These are phyloP conservation scores for Tephrocybe sp. DNA, from an alignment of 768 basidiomycete species.

Conservation along the genomic window DNA sequence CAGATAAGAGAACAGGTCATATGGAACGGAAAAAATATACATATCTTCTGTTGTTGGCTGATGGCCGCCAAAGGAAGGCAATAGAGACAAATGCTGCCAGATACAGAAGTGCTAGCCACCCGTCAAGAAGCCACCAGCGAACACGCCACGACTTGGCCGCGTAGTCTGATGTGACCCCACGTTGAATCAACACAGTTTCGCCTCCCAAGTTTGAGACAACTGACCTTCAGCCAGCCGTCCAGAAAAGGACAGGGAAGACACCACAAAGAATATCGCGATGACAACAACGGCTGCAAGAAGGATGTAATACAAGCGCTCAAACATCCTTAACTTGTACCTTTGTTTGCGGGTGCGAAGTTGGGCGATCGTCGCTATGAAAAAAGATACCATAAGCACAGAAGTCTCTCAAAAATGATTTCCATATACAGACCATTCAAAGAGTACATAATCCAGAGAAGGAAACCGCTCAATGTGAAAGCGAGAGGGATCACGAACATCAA, in stretches of 20 bases:
- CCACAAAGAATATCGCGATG: slow-evolving; percentile 87
- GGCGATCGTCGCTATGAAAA: slow-evolving; percentile 71
- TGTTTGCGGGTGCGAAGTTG: slow-evolving; percentile 88
- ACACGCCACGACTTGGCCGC: slow-evolving; percentile 87
- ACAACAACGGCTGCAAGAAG: slow-evolving; percentile 80
- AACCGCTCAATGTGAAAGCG: slow-evolving; percentile 92
- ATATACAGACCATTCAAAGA: slow-evolving; percentile 73
- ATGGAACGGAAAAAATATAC: slow-evolving; percentile 28
- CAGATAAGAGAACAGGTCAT: slow-evolving; percentile 23
- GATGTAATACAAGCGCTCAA: slow-evolving; percentile 81
- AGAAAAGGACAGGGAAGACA: slow-evolving; percentile 89
- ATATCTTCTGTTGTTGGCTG: slow-evolving; percentile 85
- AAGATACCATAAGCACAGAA: too few species aligned
- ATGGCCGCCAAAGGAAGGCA: slow-evolving; percentile 92
- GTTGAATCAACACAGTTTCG: too few species aligned
- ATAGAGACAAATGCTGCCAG: slow-evolving; percentile 78
- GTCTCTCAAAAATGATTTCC: too few species aligned
- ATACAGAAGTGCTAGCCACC: slow-evolving; percentile 90
- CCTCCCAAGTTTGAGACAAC: slow-evolving; percentile 16
- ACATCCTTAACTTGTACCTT: slow-evolving; percentile 86
- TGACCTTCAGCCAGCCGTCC: slow-evolving; percentile 88
- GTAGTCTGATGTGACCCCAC: slow-evolving; percentile 71
- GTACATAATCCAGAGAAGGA: slow-evolving; percentile 95
- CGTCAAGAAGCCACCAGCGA: slow-evolving; percentile 97
- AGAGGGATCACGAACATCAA: slow-evolving; percentile 92